Percentiles rank a stretch among this genome's conserved stretches.
phyloP scores from a whole-genome alignment of 1,284 basidiomycete genomes.

The Porodaedalea pini region DNA sequence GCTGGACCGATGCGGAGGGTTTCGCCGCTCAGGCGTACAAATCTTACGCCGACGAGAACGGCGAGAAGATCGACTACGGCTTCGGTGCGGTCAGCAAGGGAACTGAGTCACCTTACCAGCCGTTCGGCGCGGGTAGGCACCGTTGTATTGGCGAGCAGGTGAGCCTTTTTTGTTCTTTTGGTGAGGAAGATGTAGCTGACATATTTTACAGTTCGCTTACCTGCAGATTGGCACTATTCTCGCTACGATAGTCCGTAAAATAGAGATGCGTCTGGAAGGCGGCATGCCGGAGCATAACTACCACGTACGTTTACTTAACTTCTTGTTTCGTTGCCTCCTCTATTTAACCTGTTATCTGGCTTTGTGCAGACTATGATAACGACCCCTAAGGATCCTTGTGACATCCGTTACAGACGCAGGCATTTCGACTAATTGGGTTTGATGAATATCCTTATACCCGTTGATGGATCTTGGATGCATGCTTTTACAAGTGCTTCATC shows the following conservation, averaged over 20 bases:
- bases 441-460: too few species aligned
- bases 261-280: slow-evolving; percentile 70
- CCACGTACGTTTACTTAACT: slow-evolving; percentile 56
- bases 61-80: slow-evolving; percentile 93
- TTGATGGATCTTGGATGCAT: too few species aligned
- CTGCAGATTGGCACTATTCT: slow-evolving; percentile 89
- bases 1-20: slow-evolving; percentile 83
- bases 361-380: slow-evolving; percentile 64
- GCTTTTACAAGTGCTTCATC: too few species aligned
- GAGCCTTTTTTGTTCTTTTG: slow-evolving; percentile 24
- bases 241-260: slow-evolving; percentile 71
- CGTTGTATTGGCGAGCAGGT: slow-evolving; percentile 93
- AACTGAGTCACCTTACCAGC: slow-evolving; percentile 88
- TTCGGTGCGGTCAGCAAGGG: slow-evolving; percentile 93
- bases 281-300: slow-evolving; percentile 85
- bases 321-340: neutral
- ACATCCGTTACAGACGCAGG: slow-evolving; percentile 45
- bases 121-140: slow-evolving; percentile 95
- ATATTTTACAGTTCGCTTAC: slow-evolving; percentile 78
- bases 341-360: neutral
- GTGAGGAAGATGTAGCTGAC: slow-evolving; percentile 5
- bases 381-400: slow-evolving; percentile 52
- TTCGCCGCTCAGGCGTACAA: slow-evolving; percentile 74
- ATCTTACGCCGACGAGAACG: slow-evolving; percentile 67
- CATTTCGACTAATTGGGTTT: slow-evolving; percentile 24